Evolutionary conservation across 805 yeast species (phyloP).

Genomic region (Myxozyma udenii): DNA sequence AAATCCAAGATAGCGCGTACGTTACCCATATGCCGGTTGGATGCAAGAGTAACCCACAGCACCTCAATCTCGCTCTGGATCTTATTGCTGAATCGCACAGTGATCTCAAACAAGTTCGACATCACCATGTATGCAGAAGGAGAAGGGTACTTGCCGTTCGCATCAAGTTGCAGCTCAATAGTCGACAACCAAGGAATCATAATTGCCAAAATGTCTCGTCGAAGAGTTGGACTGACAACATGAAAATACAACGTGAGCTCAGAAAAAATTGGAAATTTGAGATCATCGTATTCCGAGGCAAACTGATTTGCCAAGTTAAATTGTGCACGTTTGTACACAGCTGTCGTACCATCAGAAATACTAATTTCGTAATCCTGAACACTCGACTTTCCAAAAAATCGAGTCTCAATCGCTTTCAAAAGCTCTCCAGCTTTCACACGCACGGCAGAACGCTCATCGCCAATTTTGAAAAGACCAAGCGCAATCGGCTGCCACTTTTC

Average conservation of each 20-base stretch:
- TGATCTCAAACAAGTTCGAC: constrained; percentile 77
- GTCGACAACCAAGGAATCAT: constrained; percentile 91
- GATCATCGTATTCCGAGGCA: constrained; percentile 58
- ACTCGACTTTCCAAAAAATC: constrained; percentile 52
- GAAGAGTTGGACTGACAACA: constrained; percentile 54
- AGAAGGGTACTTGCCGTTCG: constrained; percentile 43
- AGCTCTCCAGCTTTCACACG: constrained; percentile 70
- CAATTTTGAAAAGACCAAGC: constrained; percentile 72
- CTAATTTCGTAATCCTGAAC: constrained; percentile 63
- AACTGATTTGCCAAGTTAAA: constrained; percentile 73
- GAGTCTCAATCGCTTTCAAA: constrained; percentile 62
- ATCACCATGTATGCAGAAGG: constrained; percentile 63
- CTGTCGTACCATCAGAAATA: constrained; percentile 69
- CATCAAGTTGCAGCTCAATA: constrained; percentile 57
- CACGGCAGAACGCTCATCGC: constrained; percentile 65
- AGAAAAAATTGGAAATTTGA: constrained; percentile 61
- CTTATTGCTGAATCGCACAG: constrained; percentile 67
- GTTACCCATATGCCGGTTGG: constrained; percentile 63
- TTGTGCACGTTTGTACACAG: constrained; percentile 82
- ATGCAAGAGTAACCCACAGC: constrained; percentile 91
- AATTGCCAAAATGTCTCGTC: constrained; percentile 76
- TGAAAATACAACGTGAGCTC: constrained; percentile 68
- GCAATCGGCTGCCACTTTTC: constrained; percentile 67
- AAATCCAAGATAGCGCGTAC: constrained; percentile 70
- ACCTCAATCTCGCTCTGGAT: constrained; percentile 89